phyloP scores from a whole-genome alignment of 2,329 filamentous ascomycete genomes.

The Ceratocystis eucalypticola region DNA sequence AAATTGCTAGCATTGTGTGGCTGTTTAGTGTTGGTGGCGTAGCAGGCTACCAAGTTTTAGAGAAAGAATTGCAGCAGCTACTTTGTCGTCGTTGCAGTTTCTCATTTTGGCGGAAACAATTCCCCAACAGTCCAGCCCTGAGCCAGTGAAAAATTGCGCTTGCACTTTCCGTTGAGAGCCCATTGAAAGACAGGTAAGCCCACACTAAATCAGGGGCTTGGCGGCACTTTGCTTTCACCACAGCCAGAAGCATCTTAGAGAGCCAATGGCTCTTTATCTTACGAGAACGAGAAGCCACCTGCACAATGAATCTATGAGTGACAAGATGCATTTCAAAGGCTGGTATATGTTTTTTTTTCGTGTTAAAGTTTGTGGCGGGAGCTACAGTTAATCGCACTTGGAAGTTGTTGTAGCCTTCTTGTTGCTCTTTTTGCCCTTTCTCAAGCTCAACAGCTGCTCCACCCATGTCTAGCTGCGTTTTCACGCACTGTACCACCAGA shows the following conservation, averaged over 20 bases:
- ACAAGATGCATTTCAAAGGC: too few species aligned
- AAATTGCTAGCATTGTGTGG: neutral
- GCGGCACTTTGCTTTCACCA: neutral
- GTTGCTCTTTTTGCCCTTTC: neutral
- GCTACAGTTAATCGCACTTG: neutral
- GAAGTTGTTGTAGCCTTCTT: neutral
- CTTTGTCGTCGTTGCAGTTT: neutral
- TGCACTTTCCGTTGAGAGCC: slow-evolving; percentile 16
- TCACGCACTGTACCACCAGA: slow-evolving; percentile 8
- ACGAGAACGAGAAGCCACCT: too few species aligned
- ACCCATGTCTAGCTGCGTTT: slow-evolving; percentile 7
- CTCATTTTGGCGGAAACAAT: neutral
- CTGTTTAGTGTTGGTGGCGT: neutral
- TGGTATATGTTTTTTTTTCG: neutral
- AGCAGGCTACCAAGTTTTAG: neutral
- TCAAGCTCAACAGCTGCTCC: slow-evolving; percentile 5
- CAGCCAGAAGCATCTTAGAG: neutral
- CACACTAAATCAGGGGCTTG: neutral
- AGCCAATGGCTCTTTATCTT: too few species aligned
- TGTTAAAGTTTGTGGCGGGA: neutral
- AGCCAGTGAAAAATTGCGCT: slow-evolving; percentile 12
- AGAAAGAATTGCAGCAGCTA: neutral
- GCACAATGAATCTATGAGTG: too few species aligned
- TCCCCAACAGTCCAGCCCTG: slow-evolving; percentile 1
- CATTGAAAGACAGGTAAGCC: neutral